Conservation (phyloP, 169 alveolate species). For the Plasmodium berghei region DNA sequence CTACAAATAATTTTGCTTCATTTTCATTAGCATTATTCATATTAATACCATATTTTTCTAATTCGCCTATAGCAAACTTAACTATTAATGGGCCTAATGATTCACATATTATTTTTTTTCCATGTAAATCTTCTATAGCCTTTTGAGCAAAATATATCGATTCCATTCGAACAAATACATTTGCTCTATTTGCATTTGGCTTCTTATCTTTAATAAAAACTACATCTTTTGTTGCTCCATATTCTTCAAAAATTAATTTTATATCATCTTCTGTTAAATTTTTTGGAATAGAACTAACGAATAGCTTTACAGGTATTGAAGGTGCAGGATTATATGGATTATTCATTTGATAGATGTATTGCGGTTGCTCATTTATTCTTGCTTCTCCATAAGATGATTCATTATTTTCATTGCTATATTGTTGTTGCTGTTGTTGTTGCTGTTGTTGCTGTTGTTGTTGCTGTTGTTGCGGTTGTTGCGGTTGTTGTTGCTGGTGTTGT, state of each 20-base stretch:
- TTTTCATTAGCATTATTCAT: slow-evolving; percentile 87
- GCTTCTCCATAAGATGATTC: slow-evolving; percentile 43
- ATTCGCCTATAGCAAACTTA: slow-evolving; percentile 91
- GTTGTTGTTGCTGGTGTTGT: not conserved
- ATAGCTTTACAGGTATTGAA: slow-evolving; percentile 89
- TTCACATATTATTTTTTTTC: slow-evolving; percentile 83
- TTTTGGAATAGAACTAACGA: slow-evolving; percentile 91
- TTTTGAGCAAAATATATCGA: slow-evolving; percentile 92
- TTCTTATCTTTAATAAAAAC: slow-evolving; percentile 87
- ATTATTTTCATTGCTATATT: slow-evolving; percentile 30
- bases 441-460: too few relatives aligned
- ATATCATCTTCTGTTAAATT: slow-evolving; percentile 87
- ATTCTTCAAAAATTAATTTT: slow-evolving; percentile 86
- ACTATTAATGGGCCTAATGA: slow-evolving; percentile 89
- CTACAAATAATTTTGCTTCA: slow-evolving; percentile 92
- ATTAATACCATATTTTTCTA: slow-evolving; percentile 87
- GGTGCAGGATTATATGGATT: slow-evolving; percentile 92
- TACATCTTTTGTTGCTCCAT: slow-evolving; percentile 90
- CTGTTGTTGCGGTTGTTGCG: too few relatives aligned
- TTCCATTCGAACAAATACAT: slow-evolving; percentile 88
- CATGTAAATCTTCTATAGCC: slow-evolving; percentile 90
- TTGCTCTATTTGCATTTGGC: slow-evolving; percentile 87
- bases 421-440: not conserved
- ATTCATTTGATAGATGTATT: slow-evolving; percentile 46
- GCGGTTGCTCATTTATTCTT: slow-evolving; percentile 35